Conservation (phyloP, 2,329 filamentous ascomycete species). For the Onygena corvina region DNA sequence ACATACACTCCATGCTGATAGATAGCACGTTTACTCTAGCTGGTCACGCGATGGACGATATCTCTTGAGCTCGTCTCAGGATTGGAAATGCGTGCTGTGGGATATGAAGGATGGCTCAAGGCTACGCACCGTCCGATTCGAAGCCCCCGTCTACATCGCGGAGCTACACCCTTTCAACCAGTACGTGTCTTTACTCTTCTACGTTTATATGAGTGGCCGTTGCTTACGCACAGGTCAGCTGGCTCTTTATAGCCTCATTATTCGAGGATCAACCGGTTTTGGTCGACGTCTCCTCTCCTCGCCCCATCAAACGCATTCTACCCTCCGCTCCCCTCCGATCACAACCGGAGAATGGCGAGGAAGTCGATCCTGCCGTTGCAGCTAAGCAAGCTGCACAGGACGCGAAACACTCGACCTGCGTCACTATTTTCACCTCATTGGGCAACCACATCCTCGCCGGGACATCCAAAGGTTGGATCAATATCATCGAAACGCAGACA, state of each 20-base stretch:
- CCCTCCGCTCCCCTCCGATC: conserved; percentile 71
- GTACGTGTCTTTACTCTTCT: conserved; percentile 38
- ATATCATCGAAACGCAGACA: conserved; percentile 77
- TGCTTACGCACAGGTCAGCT: no score
- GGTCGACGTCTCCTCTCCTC: conserved; percentile 61
- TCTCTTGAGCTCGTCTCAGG: conserved; percentile 81
- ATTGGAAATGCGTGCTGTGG: conserved; percentile 95
- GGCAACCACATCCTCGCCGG: conserved; percentile 85
- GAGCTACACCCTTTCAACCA: conserved; percentile 87
- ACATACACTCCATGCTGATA: no score
- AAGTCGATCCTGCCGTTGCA: conserved; percentile 43
- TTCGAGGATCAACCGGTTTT: conserved; percentile 88
- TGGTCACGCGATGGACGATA: conserved; percentile 91
- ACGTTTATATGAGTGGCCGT: no score
- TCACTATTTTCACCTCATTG: conserved; percentile 71
- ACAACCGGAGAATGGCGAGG: conserved; percentile 52
- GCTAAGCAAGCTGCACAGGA: conserved; percentile 87
- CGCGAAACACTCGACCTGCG: conserved; percentile 88
- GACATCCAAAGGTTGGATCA: conserved; percentile 91
- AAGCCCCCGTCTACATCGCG: conserved; percentile 87
- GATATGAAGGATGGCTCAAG: conserved; percentile 64
- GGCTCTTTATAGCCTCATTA: conserved; percentile 77
- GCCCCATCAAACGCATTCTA: conserved; percentile 62
- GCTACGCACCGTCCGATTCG: conserved; percentile 76
- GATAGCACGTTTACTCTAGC: conserved; percentile 36